These are phyloP conservation scores for Saccharomycopsis sp. DNA, from an alignment of 805 yeast species.

Conservation along the genomic window DNA sequence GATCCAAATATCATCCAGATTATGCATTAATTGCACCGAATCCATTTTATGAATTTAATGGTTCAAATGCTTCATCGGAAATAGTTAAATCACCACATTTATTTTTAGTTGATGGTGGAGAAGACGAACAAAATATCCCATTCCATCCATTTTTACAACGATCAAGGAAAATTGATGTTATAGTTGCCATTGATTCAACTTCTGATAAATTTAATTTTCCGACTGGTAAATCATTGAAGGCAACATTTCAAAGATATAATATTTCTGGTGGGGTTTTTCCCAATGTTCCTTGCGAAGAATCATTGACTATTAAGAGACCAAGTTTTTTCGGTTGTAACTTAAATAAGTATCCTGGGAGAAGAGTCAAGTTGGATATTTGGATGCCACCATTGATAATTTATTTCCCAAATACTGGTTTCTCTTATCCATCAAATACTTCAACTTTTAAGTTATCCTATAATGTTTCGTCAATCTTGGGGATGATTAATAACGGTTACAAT, in stretches of 20 bases:
- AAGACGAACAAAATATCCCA: constrained; percentile 69
- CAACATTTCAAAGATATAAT: constrained; percentile 31
- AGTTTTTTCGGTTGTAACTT: constrained; percentile 74
- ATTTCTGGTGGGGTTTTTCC: constrained; percentile 49
- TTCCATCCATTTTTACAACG: constrained; percentile 57
- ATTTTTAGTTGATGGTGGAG: constrained; percentile 73
- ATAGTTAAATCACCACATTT: constrained; percentile 28
- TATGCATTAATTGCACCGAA: constrained; percentile 47
- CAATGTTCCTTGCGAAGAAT: constrained; percentile 48
- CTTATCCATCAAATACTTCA: constrained; percentile 60
- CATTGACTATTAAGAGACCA: constrained; percentile 51
- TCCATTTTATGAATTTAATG: constrained; percentile 40
- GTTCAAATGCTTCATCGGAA: constrained; percentile 24
- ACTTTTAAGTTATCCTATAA: constrained; percentile 61
- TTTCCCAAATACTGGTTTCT: constrained; percentile 62
- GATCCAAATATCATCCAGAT: constrained; percentile 38
- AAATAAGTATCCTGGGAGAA: constrained; percentile 11
- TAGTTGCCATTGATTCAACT: constrained; percentile 55
- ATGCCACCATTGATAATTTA: constrained; percentile 73
- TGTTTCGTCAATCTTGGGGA: constrained; percentile 45
- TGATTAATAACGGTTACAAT: constrained; percentile 71
- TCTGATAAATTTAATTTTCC: constrained; percentile 50
- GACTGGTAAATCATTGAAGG: constrained; percentile 46
- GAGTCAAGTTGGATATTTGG: constrained; percentile 27
- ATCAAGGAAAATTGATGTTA: constrained; percentile 52